These are phyloP conservation scores for Lentinula novae-zelandiae DNA, from an alignment of 1,284 basidiomycete species.

Conservation along the genomic window DNA sequence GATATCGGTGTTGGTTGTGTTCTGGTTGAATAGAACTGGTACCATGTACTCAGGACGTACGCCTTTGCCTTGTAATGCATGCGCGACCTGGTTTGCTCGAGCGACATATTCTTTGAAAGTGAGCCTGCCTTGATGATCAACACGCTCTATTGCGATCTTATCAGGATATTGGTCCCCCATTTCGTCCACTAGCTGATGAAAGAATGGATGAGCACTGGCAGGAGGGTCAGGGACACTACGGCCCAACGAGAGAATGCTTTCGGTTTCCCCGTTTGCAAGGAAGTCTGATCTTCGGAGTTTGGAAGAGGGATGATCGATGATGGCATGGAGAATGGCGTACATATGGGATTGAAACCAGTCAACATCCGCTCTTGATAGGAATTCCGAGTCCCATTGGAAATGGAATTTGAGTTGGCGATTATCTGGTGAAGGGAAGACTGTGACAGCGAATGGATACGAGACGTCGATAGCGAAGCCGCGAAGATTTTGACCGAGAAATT, in stretches of 20 bases:
- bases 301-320: background rate
- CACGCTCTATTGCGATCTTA: background rate
- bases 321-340: background rate
- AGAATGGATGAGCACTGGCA: background rate
- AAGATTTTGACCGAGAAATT: background rate
- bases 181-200: conserved; percentile 1
- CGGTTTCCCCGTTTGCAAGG: background rate
- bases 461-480: background rate
- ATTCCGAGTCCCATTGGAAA: background rate
- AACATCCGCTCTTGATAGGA: background rate
- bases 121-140: background rate
- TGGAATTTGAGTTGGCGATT: background rate
- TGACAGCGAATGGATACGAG: background rate
- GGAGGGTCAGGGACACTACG: background rate
- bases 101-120: conserved; percentile 5
- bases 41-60: conserved; percentile 4
- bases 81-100: background rate
- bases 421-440: conserved; percentile 1
- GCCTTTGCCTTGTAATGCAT: background rate
- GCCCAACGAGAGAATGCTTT: background rate
- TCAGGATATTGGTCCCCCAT: background rate
- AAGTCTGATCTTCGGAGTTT: background rate
- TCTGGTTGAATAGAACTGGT: conserved; percentile 5
- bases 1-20: conserved; percentile 2
- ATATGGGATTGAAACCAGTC: background rate